Base-by-base conservation (phyloP, 805 yeast genomes). In the Lipomyces chichibuensis region DNA sequence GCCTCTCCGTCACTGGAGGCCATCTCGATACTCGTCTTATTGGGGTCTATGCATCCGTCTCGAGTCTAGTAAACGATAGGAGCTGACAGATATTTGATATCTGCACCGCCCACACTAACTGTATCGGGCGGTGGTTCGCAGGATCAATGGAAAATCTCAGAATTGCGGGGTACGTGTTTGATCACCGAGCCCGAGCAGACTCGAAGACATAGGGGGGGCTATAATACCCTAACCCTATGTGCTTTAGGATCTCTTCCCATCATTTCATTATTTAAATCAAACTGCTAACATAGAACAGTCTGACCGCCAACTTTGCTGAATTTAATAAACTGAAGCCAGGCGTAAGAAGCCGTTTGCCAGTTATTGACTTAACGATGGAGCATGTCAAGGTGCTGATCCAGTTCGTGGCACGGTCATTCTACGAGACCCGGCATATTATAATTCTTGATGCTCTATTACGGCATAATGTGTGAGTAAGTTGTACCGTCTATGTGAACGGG, bases 331-430 rank as follows among this genome's bases (percentile, higher is more conserved):
- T 43, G 49, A 43, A 43, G 20, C 49, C 4, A 37, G 49, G 20
- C 1, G 49, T 8, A n/a, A 43, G 20, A 43, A n/a, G 49, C 23
- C 23, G 20, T 23, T 57, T 25, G 5, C 23, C 43, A 27, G 20
- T 27, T 59, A n/a, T 49, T 9, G 4, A 32, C n/a, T 17, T 9
- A 59, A 43, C 20, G 25, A 69, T 69, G 71, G 71, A 69, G 60
- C 65, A 65, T 27, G 73, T 71, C 17, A 67, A 62, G 53, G 62
- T 59, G 54, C 82, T 94, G 69, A 80, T 94, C 63, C 85, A 96
- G 66, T 87, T 89, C 72, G 97, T 92, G 11, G 87, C 88, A 1
- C 83, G 98, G 70, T 93, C 96, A 20, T 95, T 94, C 79, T 95
- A 93, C 75, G 88, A 91, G 46, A 87, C 88, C 39, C 88, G 91